Conservation (phyloP, 208 protist species). For the Leishmania amazonensis region DNA sequence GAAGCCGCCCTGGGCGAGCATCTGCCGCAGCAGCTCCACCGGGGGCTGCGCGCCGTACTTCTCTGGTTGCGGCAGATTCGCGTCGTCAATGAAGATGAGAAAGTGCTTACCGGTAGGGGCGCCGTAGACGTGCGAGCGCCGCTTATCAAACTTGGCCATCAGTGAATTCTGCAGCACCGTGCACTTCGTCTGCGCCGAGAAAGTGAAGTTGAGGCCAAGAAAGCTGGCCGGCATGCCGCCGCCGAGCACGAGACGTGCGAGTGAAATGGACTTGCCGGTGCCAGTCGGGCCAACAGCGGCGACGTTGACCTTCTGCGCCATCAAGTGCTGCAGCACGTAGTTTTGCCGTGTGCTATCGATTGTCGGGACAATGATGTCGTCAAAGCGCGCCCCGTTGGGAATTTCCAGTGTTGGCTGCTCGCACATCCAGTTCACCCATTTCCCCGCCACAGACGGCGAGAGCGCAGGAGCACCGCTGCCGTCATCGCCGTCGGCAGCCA, state of each 20-base stretch:
- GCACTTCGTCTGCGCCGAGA: conserved; percentile 93
- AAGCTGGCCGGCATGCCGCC: conserved; percentile 80
- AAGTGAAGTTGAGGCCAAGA: conserved; percentile 88
- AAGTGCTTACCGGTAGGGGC: conserved; percentile 91
- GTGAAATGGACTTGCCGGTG: conserved; percentile 94
- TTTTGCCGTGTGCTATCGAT: conserved; percentile 93
- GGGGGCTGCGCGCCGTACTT: conserved; percentile 95
- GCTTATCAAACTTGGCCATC: conserved; percentile 95
- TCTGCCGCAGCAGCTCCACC: conserved; percentile 92
- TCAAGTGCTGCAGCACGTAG: conserved; percentile 85
- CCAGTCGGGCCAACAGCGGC: conserved; percentile 92
- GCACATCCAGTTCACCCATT: conserved; percentile 75
- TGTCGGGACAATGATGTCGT: conserved; percentile 94
- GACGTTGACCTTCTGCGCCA: conserved; percentile 81
- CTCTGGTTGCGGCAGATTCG: conserved; percentile 92
- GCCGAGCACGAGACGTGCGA: conserved; percentile 81
- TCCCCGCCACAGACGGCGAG: conserved; percentile 6
- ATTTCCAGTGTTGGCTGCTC: conserved; percentile 53
- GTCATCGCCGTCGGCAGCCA: conserved; percentile 1
- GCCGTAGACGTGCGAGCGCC: conserved; percentile 90
- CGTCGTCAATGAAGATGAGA: conserved; percentile 94
- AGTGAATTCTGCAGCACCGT: conserved; percentile 90
- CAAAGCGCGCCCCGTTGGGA: conserved; percentile 65
- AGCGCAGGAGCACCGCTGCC: conserved; percentile 31
- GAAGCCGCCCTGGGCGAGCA: conserved; percentile 92